These are phyloP conservation scores for Taiozyma onychis DNA, from an alignment of 1,139 yeast genomes.

Conservation along the genomic window DNA sequence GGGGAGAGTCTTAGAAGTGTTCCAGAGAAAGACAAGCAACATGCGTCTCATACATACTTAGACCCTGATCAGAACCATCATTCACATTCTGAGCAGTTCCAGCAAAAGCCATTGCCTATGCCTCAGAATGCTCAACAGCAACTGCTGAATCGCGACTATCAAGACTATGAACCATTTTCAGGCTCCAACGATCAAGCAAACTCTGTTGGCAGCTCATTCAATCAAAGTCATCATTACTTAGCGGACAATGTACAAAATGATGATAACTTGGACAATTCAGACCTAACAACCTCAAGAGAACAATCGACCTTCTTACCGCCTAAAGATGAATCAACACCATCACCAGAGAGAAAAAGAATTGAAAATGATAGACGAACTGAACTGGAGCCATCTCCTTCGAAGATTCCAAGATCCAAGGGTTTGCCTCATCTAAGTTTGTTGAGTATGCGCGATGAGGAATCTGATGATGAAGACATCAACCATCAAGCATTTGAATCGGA, in stretches of 20 bases:
- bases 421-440: slow-evolving; percentile 21
- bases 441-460: slow-evolving; percentile 19
- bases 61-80: background rate
- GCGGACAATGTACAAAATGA: slow-evolving; percentile 10
- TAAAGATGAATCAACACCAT: slow-evolving; percentile 12
- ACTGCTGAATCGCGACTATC: background rate
- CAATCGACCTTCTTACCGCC: slow-evolving; percentile 1
- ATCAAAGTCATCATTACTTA: slow-evolving; percentile 5
- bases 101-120: slow-evolving; percentile 1
- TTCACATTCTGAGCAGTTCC: background rate
- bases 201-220: background rate
- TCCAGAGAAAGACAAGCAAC: background rate
- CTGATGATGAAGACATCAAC: slow-evolving; percentile 8
- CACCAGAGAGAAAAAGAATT: slow-evolving; percentile 1
- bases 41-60: background rate
- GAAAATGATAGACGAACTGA: background rate
- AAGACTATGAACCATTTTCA: background rate
- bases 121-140: background rate
- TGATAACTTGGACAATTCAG: slow-evolving; percentile 5
- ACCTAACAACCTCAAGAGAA: slow-evolving; percentile 1
- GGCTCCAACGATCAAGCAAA: background rate
- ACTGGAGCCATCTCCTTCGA: slow-evolving; percentile 15
- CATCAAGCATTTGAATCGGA: background rate
- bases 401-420: slow-evolving; percentile 18
- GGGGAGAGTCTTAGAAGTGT: background rate